phyloP scores from a whole-genome alignment of 1,284 basidiomycete genomes.

The Leccinum angustisporum region DNA sequence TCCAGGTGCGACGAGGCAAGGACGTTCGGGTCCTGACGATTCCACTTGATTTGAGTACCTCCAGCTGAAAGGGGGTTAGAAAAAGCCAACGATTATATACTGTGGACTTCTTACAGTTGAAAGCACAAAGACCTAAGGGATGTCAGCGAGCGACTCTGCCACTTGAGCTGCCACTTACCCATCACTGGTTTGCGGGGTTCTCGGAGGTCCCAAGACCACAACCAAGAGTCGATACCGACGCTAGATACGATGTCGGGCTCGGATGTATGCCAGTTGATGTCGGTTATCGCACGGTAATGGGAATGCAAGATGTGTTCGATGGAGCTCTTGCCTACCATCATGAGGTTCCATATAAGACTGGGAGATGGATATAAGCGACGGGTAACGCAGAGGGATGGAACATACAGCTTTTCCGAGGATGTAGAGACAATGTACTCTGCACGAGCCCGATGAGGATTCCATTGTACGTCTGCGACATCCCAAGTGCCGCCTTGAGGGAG shows the following conservation, averaged over 20 bases:
- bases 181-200: slow-evolving; percentile 63
- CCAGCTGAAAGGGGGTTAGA: slow-evolving; percentile 47
- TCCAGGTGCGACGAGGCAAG: slow-evolving; percentile 87
- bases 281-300: slow-evolving; percentile 91
- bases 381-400: slow-evolving; percentile 3
- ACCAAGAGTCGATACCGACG: slow-evolving; percentile 78
- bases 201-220: slow-evolving; percentile 88
- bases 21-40: slow-evolving; percentile 79
- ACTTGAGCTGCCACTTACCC: slow-evolving; percentile 39
- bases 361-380: slow-evolving; percentile 4
- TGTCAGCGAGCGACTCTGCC: slow-evolving; percentile 10
- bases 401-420: slow-evolving; percentile 87
- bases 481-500: slow-evolving; percentile 95
- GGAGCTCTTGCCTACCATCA: slow-evolving; percentile 66
- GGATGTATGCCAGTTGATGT: slow-evolving; percentile 92
- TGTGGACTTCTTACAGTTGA: slow-evolving; percentile 53
- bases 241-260: slow-evolving; percentile 78
- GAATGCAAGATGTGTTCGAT: slow-evolving; percentile 81
- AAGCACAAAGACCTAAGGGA: slow-evolving; percentile 62
- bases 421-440: slow-evolving; percentile 94
- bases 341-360: slow-evolving; percentile 92
- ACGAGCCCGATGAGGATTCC: slow-evolving; percentile 88
- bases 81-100: neutral
- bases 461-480: slow-evolving; percentile 96
- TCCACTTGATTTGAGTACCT: slow-evolving; percentile 97